phyloP scores from a whole-genome alignment of 2,329 filamentous ascomycete species.

The Nemania sp. region DNA sequence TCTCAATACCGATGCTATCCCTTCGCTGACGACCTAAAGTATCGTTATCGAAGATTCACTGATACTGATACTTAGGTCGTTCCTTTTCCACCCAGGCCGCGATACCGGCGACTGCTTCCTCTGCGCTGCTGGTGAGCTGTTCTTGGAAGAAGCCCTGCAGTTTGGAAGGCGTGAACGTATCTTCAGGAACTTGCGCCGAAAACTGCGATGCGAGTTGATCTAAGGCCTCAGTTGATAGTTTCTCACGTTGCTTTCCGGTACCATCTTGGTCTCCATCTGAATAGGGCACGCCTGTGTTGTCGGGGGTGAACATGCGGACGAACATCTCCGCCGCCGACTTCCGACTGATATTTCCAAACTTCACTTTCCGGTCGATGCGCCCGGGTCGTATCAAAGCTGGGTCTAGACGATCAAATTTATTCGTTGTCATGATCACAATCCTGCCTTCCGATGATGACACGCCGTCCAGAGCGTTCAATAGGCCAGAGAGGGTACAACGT shows the following conservation, averaged over 20 bases:
- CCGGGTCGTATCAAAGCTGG: constrained; percentile 62
- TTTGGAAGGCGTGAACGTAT: constrained; percentile 43
- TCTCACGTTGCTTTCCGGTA: neutral
- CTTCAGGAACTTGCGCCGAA: constrained; percentile 37
- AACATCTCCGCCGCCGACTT: constrained; percentile 43
- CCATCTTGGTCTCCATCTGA: constrained; percentile 2
- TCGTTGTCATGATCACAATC: constrained; percentile 70
- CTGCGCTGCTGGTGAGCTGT: constrained; percentile 39
- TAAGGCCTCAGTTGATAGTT: constrained; percentile 15
- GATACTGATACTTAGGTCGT: constrained; percentile 28
- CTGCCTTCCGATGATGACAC: constrained; percentile 66
- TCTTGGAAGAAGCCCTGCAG: constrained; percentile 43
- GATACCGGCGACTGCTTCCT: constrained; percentile 35
- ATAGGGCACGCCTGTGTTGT: constrained; percentile 19
- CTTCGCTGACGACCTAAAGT: constrained; percentile 37
- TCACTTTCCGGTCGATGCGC: constrained; percentile 62
- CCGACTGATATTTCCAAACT: constrained; percentile 43
- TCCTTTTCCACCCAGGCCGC: constrained; percentile 38
- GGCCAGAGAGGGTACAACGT: constrained; percentile 59
- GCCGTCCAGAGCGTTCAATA: constrained; percentile 67
- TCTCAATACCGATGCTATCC: constrained; percentile 13
- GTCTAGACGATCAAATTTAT: constrained; percentile 62
- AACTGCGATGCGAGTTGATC: constrained; percentile 37
- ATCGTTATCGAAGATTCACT: constrained; percentile 34
- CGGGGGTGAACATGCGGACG: constrained; percentile 41